phyloP scores from a whole-genome alignment of 1,284 basidiomycete genomes.

The Trichosporon inkin region DNA sequence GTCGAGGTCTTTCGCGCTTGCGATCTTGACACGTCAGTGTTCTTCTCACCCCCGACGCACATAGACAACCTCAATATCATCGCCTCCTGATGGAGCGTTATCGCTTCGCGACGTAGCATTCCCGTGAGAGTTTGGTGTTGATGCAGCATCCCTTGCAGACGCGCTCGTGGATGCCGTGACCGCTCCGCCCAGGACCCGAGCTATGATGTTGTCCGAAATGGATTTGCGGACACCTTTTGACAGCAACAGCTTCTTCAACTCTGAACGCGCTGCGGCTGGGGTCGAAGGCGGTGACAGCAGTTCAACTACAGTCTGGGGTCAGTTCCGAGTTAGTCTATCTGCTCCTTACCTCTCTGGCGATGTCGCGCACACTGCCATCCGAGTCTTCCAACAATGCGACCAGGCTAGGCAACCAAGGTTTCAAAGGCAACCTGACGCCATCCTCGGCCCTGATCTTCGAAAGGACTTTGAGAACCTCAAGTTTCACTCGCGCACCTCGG shows the following conservation, averaged over 20 bases:
- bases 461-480: conserved; percentile 44
- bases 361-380: conserved; percentile 82
- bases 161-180: not conserved
- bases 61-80: conserved; percentile 65
- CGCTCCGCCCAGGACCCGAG: conserved; percentile 45
- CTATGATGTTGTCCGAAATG: conserved; percentile 57
- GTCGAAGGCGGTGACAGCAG: conserved; percentile 78
- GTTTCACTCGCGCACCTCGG: conserved; percentile 67
- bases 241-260: conserved; percentile 85
- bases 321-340: not conserved
- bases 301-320: conserved; percentile 63
- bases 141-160: not conserved
- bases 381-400: conserved; percentile 84
- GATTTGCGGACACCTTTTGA: conserved; percentile 80
- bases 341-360: conserved; percentile 57
- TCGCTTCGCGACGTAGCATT: conserved; percentile 53
- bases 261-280: conserved; percentile 77
- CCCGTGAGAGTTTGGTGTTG: conserved; percentile 46
- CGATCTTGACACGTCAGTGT: conserved; percentile 57
- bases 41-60: conserved; percentile 53
- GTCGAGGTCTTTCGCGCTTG: conserved; percentile 78
- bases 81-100: conserved; percentile 3
- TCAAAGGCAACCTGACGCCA: conserved; percentile 70
- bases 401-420: conserved; percentile 72
- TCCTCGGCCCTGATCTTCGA: conserved; percentile 66